A percentile compares a stretch with the other conserved stretches of the same genome.
Evolutionary conservation across 2,329 filamentous ascomycete genomes (phyloP).

Genomic region (Apiospora arundinis): DNA sequence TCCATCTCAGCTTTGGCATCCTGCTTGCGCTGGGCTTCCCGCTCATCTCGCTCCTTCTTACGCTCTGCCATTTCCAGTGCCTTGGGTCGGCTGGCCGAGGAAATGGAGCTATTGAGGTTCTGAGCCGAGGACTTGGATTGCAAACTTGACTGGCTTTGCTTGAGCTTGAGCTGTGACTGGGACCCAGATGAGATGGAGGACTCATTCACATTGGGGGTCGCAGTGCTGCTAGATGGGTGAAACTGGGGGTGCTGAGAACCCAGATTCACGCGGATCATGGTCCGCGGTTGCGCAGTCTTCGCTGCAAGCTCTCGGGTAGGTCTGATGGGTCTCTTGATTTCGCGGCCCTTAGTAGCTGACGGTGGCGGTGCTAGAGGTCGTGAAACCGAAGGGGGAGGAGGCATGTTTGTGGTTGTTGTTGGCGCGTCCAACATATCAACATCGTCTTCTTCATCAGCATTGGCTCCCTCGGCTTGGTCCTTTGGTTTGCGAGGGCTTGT

Average conservation of each 20-base stretch:
- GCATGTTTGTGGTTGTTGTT: constrained; percentile 48
- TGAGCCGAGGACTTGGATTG: constrained; percentile 62
- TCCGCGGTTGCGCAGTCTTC: constrained; percentile 72
- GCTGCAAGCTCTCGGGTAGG: constrained; percentile 63
- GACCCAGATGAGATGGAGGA: constrained; percentile 29
- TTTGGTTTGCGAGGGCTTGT: constrained; percentile 60
- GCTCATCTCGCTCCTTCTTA: constrained; percentile 86
- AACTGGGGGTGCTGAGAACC: constrained; percentile 48
- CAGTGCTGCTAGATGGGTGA: constrained; percentile 31
- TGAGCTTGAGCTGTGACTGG: constrained; percentile 61
- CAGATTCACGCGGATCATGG: constrained; percentile 74
- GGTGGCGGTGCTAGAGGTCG: constrained; percentile 55
- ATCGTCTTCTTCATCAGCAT: constrained; percentile 50
- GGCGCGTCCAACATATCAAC: constrained; percentile 64
- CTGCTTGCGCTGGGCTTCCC: constrained; percentile 77
- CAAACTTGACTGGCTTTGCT: constrained; percentile 70
- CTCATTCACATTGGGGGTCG: not conserved
- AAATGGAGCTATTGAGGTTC: constrained; percentile 69
- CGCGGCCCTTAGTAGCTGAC: constrained; percentile 56
- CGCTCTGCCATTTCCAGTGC: constrained; percentile 77
- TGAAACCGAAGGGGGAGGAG: constrained; percentile 67
- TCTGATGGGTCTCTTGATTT: constrained; percentile 65
- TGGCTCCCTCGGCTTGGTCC: constrained; percentile 38
- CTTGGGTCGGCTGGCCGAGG: constrained; percentile 70
- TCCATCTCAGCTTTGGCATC: constrained; percentile 84